Conservation (phyloP, 495 filamentous ascomycete genomes). For the Penicillium roqueforti region DNA sequence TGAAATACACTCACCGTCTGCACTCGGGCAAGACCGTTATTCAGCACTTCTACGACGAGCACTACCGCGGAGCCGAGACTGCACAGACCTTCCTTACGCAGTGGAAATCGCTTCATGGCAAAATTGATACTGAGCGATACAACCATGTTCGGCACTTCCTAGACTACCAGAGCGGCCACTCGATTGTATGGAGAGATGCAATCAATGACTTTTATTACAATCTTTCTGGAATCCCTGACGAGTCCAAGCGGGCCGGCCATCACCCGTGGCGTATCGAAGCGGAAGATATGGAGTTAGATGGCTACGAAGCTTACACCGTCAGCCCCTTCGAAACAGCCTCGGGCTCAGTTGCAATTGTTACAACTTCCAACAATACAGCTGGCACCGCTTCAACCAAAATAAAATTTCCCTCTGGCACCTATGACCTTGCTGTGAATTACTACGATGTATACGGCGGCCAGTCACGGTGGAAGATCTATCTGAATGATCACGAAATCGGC, state of each 20-base stretch:
- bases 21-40: slow-evolving; percentile 66
- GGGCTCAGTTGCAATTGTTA: slow-evolving; percentile 43
- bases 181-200: slow-evolving; percentile 65
- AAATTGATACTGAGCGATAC: slow-evolving; percentile 60
- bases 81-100: slow-evolving; percentile 53
- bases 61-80: slow-evolving; percentile 58
- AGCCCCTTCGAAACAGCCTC: slow-evolving; percentile 55
- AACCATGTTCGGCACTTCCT: slow-evolving; percentile 53
- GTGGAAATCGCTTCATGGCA: slow-evolving; percentile 53
- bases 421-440: slow-evolving; percentile 63
- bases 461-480: slow-evolving; percentile 48
- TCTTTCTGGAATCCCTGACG: slow-evolving; percentile 56
- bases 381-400: slow-evolving; percentile 49
- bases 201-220: slow-evolving; percentile 59
- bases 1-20: slow-evolving; percentile 61
- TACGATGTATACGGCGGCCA: slow-evolving; percentile 57
- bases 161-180: slow-evolving; percentile 63
- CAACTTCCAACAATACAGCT: slow-evolving; percentile 42
- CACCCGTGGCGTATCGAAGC: slow-evolving; percentile 63
- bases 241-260: slow-evolving; percentile 48
- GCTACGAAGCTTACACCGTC: slow-evolving; percentile 49
- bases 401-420: slow-evolving; percentile 46
- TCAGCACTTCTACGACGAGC: slow-evolving; percentile 71
- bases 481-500: slow-evolving; percentile 51
- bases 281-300: slow-evolving; percentile 55